A percentile compares a stretch with the other conserved stretches of the same genome.
Evolutionary conservation across 1,139 yeast species (phyloP).

Genomic region (Geotrichum histeridarum): DNA sequence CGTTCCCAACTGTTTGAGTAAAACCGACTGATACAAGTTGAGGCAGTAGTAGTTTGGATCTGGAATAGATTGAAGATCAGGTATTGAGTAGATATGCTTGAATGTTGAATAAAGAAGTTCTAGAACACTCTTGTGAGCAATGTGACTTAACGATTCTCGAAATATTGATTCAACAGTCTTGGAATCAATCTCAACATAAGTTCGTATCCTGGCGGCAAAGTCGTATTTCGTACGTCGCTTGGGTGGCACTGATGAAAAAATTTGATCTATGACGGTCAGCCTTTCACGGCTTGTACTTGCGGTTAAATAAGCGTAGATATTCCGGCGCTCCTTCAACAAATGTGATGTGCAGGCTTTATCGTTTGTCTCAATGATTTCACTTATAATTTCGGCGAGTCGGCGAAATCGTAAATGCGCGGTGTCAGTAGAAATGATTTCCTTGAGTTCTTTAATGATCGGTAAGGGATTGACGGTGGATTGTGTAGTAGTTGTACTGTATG

Average conservation of each 20-base stretch:
- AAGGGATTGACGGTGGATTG: not conserved
- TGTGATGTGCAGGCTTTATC: not conserved
- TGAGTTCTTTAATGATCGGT: not conserved
- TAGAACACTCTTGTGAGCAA: constrained; percentile 11
- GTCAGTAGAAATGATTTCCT: not conserved
- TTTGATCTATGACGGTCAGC: constrained; percentile 1
- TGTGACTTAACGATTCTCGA: constrained; percentile 7
- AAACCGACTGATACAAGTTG: constrained; percentile 13
- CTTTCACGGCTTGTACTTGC: not conserved
- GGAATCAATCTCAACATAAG: constrained; percentile 10
- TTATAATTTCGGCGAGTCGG: not conserved
- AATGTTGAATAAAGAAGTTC: constrained; percentile 16
- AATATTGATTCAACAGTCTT: constrained; percentile 5
- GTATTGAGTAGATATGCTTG: constrained; percentile 3
- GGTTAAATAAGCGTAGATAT: constrained; percentile 4
- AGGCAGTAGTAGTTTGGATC: constrained; percentile 7
- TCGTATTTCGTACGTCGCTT: constrained; percentile 15
- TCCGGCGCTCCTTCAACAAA: constrained; percentile 3
- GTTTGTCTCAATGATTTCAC: not conserved
- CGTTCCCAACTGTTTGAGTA: constrained; percentile 17
- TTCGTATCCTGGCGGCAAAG: constrained; percentile 13
- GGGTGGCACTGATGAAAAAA: constrained; percentile 4
- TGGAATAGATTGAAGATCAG: not conserved
- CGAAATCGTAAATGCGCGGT: not conserved
- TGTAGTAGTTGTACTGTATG: constrained; percentile 2